Evolutionary conservation across 495 filamentous ascomycete species (phyloP).

Genomic region (Cladorrhinum samala): DNA sequence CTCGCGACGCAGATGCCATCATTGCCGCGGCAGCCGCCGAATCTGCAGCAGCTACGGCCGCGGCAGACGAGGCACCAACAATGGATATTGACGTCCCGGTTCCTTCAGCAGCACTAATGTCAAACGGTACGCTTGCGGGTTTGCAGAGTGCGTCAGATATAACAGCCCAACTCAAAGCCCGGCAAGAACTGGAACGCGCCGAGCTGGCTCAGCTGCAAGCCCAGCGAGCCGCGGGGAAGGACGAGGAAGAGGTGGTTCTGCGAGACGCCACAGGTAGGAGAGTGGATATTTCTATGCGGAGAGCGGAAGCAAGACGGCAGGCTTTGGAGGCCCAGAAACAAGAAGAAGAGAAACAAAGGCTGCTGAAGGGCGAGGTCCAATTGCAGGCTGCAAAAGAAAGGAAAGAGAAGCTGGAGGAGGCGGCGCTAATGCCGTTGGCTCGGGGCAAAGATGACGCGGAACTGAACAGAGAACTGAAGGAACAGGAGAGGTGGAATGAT

Average conservation of each 20-base stretch:
- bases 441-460: slow-evolving; percentile 72
- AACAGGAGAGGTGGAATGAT: slow-evolving; percentile 80
- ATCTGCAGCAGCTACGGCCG: slow-evolving; percentile 46
- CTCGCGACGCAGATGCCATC: slow-evolving; percentile 75
- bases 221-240: slow-evolving; percentile 20
- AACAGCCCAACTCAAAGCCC: slow-evolving; percentile 59
- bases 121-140: slow-evolving; percentile 77
- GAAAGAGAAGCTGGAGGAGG: slow-evolving; percentile 62
- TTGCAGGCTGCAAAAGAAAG: slow-evolving; percentile 51
- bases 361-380: slow-evolving; percentile 74
- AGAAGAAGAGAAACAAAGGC: slow-evolving; percentile 54
- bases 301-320: slow-evolving; percentile 72
- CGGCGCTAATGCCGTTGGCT: slow-evolving; percentile 72
- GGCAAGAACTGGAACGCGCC: slow-evolving; percentile 45
- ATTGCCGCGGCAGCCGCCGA: slow-evolving; percentile 68
- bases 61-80: slow-evolving; percentile 40
- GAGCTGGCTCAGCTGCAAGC: slow-evolving; percentile 36
- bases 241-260: slow-evolving; percentile 75
- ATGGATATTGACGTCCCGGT: not conserved
- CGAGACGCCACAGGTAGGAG: slow-evolving; percentile 88
- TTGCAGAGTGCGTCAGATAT: slow-evolving; percentile 78
- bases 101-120: slow-evolving; percentile 50
- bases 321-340: slow-evolving; percentile 64
- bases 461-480: slow-evolving; percentile 77
- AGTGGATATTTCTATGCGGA: slow-evolving; percentile 83